Evolutionary conservation across 2,329 filamentous ascomycete species (phyloP), one percentile per base, ranked within the genome.

Genomic region (Pseudonectria foliicola): DNA sequence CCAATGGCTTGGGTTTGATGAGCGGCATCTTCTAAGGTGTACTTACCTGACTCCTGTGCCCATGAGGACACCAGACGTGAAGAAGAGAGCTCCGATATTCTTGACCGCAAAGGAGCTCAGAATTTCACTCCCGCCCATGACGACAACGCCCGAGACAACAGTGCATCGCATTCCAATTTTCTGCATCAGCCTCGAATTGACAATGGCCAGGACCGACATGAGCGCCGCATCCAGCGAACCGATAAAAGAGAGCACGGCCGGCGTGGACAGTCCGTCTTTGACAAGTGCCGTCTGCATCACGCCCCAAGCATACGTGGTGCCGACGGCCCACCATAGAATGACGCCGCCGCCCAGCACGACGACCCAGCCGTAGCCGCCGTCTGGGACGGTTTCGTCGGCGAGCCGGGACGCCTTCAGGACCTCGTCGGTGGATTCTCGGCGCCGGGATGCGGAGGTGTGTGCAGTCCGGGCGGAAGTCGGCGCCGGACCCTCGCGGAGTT

Each of bases 261-360:
- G 61, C 0, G 64, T 63, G 1, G 64, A 64, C 1, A 77, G 55
- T 0, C 61, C 60, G 8, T 67, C 56, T 24, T 68, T 55, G 3
- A 77, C 67, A 1, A 81, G 62, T 0, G 68, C 74, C 4, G 64
- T 63, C 53, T 82, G 77, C 30, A 80, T 58, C 1, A 82, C 66
- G 15, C 76, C 77, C 75, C 76, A 81, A 42, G 65, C 67, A 48
- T 76, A 77, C 7, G 64, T 64, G 1, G 66, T 72, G 33, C 75
- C 75, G 31, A 72, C 66, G 33, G 70, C 64, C 73, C 71, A 76
- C 61, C 73, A 80, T 2, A 68, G 64, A 10, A 77, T 47, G 2
- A 73, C 48, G 3, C 67, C 64, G 44, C 70, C 74, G 23, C 61
- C 63, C 3, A 54, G 56, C 15, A 80, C 68, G 7, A 79, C 61